Conservation (phyloP, 2,329 filamentous ascomycete species). For the Colletotrichum musae region DNA sequence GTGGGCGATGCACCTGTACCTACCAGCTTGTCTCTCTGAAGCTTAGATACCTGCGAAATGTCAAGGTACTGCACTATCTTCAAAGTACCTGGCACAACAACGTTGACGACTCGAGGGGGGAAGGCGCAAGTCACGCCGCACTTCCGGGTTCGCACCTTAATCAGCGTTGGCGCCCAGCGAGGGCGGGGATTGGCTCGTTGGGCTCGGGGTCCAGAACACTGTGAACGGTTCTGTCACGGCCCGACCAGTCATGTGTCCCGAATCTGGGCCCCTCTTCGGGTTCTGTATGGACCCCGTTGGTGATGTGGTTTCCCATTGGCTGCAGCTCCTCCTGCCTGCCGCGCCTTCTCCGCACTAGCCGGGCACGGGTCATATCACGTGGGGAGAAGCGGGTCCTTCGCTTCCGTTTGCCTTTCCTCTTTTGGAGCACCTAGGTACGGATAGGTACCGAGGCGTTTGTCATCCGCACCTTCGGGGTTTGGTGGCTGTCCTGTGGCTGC, state of each 20-base stretch:
- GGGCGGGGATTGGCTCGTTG: not conserved
- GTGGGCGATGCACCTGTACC: too few relatives aligned
- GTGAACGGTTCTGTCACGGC: not conserved
- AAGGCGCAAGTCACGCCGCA: slow-evolving; percentile 28
- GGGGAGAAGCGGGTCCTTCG: not conserved
- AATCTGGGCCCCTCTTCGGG: slow-evolving; percentile 4
- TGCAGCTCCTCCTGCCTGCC: slow-evolving; percentile 6
- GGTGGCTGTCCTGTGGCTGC: too few relatives aligned
- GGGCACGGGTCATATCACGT: slow-evolving; percentile 34
- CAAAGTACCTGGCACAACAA: too few relatives aligned
- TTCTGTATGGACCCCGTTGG: slow-evolving; percentile 15
- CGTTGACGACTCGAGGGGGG: not conserved
- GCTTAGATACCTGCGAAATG: too few relatives aligned
- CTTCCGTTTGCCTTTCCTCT: not conserved
- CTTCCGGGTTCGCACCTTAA: not conserved
- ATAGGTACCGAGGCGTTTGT: too few relatives aligned
- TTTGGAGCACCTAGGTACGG: not conserved
- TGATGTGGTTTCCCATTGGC: slow-evolving; percentile 19
- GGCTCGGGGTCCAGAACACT: slow-evolving; percentile 30
- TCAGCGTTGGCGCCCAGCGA: not conserved
- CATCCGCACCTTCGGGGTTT: too few relatives aligned
- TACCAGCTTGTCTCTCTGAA: too few relatives aligned
- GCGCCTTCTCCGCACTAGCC: slow-evolving; percentile 6
- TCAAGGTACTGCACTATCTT: too few relatives aligned
- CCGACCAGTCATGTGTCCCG: slow-evolving; percentile 20